Base-by-base conservation (phyloP, 495 filamentous ascomycete species). In the Massariosphaeria phaeospora region DNA sequence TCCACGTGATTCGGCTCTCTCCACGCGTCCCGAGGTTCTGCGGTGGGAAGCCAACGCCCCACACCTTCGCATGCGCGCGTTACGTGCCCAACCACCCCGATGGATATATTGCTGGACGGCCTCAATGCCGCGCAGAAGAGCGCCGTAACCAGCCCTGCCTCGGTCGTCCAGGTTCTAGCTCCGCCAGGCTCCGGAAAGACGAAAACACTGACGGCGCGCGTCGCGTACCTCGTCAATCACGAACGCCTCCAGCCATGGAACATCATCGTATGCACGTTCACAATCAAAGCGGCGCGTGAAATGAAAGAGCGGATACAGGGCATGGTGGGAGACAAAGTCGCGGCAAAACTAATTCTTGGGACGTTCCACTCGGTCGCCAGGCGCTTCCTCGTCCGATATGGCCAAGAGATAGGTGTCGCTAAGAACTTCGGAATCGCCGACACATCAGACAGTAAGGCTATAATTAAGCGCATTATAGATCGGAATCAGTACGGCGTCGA, bases 191-290 rank as follows among this genome's bases (percentile, higher is more conserved):
- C 85, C 30, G 94, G 94, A 23, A 99, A 99, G 72, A 99, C 94
- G 9, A 91, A 96, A 72, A 97, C 94, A 2, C 78, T 99, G 30
- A 97, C 91, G 0, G 86, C 94, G 31, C 84, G 94, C 51, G 89
- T 95, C 48, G 94, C 91, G 51, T 95, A 94, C 75, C 80, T 97
- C n/a, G 80, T 99, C 43, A 77, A 81, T n/a, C 75, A 86, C 59
- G 73, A 86, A 57, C 79, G 83, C 26, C 82, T 88, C 62, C 81
- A 81, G 35, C 91, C 94, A 60, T 84, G 89, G 74, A 93, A 97
- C 75, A 81, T 99, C 66, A 84, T 99, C 38, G 94, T 95, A 50
- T 91, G 91, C 55, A 99, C 94, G 0, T 99, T 99, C 67, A 99
- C 94, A 2, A 88, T 95, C 67, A 99, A 97, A 69, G 93, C 93